A percentile compares a stretch with the other conserved stretches of the same genome.
Evolutionary conservation across 371 early-diverging fungal species (phyloP).

Genomic region (Massospora cicadina): DNA sequence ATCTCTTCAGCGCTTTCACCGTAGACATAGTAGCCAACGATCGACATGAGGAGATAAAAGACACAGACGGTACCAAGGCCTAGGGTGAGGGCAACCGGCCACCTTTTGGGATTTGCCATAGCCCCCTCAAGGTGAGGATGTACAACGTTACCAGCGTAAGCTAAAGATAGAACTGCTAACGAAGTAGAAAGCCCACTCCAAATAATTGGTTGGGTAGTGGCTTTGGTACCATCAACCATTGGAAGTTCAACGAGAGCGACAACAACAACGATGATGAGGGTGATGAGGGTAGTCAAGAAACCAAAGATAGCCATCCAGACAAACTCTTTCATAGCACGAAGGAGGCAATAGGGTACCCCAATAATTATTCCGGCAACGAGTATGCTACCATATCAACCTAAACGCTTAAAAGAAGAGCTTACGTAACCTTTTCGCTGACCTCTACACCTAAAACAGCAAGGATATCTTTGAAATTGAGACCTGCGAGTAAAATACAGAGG

Average conservation of each 20-base stretch:
- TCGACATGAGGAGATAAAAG: constrained; percentile 54
- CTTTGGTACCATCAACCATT: not conserved
- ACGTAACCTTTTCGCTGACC: not conserved
- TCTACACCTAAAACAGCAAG: not conserved
- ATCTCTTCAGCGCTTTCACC: not conserved
- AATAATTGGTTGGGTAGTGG: not conserved
- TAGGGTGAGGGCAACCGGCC: constrained; percentile 44
- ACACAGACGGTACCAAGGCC: constrained; percentile 48
- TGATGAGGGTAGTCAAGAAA: not conserved
- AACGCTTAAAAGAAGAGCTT: not conserved
- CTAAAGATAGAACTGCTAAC: constrained; percentile 44
- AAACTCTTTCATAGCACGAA: constrained; percentile 6
- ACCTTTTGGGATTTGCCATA: constrained; percentile 38
- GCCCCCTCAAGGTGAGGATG: constrained; percentile 27
- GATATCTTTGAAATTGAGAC: not conserved
- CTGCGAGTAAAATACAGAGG: not conserved
- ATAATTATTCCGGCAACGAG: not conserved
- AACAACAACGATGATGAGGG: constrained; percentile 1
- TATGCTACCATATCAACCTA: not conserved
- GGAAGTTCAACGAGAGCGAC: not conserved
- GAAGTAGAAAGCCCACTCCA: constrained; percentile 5
- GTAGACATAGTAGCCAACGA: constrained; percentile 37
- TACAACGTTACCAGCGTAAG: constrained; percentile 60
- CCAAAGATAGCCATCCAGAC: constrained; percentile 6
- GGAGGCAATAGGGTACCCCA: constrained; percentile 1